A percentile compares a stretch with the other conserved stretches of the same genome.
phyloP scores from a whole-genome alignment of 257 asterid genomes.

The Salvia miltiorrhiza region DNA sequence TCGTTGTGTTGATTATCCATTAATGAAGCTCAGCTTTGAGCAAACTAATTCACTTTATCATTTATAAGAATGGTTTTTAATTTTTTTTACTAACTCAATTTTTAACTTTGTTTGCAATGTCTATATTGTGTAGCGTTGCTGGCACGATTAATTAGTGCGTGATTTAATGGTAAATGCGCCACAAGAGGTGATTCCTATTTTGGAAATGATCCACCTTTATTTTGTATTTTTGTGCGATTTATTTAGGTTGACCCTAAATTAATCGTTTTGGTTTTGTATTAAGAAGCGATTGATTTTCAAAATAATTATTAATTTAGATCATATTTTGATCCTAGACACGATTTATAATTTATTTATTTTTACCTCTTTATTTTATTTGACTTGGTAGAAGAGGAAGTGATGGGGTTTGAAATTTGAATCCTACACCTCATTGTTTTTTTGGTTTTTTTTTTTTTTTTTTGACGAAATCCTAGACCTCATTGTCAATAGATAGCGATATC shows the following conservation, averaged over 20 bases:
- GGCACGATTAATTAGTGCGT: constrained; percentile 28
- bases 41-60: background rate
- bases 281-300: background rate
- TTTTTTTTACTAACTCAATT: background rate
- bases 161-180: background rate
- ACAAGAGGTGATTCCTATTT: constrained; percentile 25
- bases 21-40: background rate
- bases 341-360: no score
- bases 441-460: no score
- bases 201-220: constrained; percentile 25
- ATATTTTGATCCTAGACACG: no score
- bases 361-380: no score
- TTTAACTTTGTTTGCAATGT: background rate
- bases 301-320: no score
- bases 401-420: no score
- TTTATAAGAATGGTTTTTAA: background rate
- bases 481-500: no score
- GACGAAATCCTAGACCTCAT: no score
- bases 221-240: constrained; percentile 20
- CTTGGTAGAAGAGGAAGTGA: no score
- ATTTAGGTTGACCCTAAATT: background rate
- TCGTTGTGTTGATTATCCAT: constrained; percentile 34
- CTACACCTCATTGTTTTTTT: no score
- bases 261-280: no score
- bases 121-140: constrained; percentile 23